A percentile compares a stretch with the other conserved stretches of the same genome.
These are phyloP conservation scores for Plasmodium gallinaceum DNA, from an alignment of 169 alveolate genomes.

Conservation along the genomic window DNA sequence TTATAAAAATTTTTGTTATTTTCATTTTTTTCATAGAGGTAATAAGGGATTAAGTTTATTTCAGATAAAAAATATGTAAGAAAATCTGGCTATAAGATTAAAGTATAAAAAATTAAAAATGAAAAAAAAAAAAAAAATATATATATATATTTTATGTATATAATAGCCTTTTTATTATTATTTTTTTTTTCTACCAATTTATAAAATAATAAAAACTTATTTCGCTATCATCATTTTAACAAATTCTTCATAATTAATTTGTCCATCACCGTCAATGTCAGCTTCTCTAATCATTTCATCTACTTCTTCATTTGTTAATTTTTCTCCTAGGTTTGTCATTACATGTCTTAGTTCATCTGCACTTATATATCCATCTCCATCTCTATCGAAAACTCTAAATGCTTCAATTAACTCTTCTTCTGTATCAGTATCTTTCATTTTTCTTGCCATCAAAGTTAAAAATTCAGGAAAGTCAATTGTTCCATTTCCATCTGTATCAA, in stretches of 20 bases:
- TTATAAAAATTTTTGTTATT: neutral
- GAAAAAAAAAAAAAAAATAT: constrained; percentile 1
- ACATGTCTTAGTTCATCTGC: constrained; percentile 99
- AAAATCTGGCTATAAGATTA: neutral
- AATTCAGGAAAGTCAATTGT: constrained; percentile 99
- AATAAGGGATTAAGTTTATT: constrained; percentile 18
- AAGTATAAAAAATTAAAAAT: neutral
- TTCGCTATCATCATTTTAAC: constrained; percentile 98
- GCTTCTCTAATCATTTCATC: constrained; percentile 99
- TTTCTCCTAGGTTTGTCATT: constrained; percentile 99
- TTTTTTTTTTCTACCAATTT: constrained; percentile 5
- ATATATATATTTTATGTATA: constrained; percentile 8
- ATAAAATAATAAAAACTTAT: constrained; percentile 76
- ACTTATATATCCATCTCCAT: constrained; percentile 97
- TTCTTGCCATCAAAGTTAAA: constrained; percentile 98
- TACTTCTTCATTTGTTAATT: constrained; percentile 98
- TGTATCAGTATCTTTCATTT: constrained; percentile 99
- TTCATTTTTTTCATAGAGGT: neutral
- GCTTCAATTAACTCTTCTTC: constrained; percentile 99
- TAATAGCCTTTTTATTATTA: neutral
- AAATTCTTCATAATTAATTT: constrained; percentile 98
- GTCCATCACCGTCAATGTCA: constrained; percentile 99
- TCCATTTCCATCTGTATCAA: constrained; percentile 95
- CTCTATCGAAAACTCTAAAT: constrained; percentile 98
- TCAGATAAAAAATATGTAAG: constrained; percentile 39